These are phyloP conservation scores for Cercospora canescens DNA, from an alignment of 2,329 filamentous ascomycete genomes.

Conservation along the genomic window DNA sequence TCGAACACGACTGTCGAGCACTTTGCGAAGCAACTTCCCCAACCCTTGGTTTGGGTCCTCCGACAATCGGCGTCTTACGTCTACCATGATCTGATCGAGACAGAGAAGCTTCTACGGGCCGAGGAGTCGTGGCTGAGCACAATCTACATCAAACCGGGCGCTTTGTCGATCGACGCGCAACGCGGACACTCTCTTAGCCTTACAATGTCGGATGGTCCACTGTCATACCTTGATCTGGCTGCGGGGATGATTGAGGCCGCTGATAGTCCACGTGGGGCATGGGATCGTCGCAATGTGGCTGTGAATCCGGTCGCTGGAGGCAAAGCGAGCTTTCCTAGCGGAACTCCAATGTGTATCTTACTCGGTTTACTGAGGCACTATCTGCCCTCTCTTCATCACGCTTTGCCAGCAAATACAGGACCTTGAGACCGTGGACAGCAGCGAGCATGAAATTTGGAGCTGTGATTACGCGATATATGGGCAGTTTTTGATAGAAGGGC, in stretches of 20 bases:
- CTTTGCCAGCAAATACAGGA: background rate
- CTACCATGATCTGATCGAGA: background rate
- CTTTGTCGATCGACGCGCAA: background rate
- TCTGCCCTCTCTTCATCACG: background rate
- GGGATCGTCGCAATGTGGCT: background rate
- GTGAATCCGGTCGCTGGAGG: background rate
- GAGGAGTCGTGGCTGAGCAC: background rate
- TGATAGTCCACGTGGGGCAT: background rate
- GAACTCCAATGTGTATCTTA: background rate
- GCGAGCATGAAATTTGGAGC: too few relatives aligned
- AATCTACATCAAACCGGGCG: background rate
- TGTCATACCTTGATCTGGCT: background rate
- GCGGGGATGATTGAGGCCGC: background rate
- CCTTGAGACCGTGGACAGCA: too few relatives aligned
- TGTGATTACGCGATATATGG: too few relatives aligned
- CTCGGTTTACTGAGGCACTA: background rate
- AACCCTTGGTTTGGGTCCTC: background rate
- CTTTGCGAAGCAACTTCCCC: background rate
- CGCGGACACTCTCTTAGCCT: background rate
- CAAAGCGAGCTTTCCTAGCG: background rate
- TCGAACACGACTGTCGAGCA: background rate
- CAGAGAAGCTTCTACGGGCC: background rate
- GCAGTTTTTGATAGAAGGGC: too few relatives aligned
- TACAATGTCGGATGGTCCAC: background rate
- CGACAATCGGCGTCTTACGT: background rate